Percentiles rank a stretch among this genome's conserved stretches.
Evolutionary conservation across 2,329 filamentous ascomycete genomes (phyloP).

Genomic region (Penicillium aurantiogriseum): DNA sequence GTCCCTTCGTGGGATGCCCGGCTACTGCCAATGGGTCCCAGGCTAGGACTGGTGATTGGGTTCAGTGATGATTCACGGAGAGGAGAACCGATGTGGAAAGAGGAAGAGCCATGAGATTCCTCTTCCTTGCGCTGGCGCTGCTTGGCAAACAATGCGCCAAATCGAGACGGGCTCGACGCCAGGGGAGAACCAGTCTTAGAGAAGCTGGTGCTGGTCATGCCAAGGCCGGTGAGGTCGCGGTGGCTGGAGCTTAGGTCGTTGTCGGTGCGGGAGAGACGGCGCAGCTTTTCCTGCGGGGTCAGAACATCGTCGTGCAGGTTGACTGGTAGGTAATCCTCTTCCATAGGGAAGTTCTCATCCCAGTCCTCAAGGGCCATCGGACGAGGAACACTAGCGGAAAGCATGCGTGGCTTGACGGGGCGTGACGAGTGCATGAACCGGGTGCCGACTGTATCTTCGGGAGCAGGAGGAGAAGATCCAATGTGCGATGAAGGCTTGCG

Average conservation of each 20-base stretch:
- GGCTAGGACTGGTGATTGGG: slow-evolving; percentile 49
- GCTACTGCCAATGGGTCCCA: slow-evolving; percentile 51
- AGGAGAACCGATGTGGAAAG: slow-evolving; percentile 64
- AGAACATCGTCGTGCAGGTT: slow-evolving; percentile 63
- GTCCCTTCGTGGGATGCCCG: slow-evolving; percentile 50
- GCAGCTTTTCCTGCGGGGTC: slow-evolving; percentile 60
- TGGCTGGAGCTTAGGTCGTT: slow-evolving; percentile 49
- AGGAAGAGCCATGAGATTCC: slow-evolving; percentile 48
- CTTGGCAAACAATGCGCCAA: slow-evolving; percentile 58
- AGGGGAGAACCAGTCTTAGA: slow-evolving; percentile 56
- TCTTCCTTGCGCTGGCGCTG: slow-evolving; percentile 53
- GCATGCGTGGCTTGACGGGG: slow-evolving; percentile 56
- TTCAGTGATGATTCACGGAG: slow-evolving; percentile 61
- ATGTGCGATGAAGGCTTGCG: slow-evolving; percentile 55
- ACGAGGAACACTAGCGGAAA: slow-evolving; percentile 61
- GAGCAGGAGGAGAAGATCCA: slow-evolving; percentile 60
- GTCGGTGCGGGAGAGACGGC: slow-evolving; percentile 59
- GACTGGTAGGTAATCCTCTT: slow-evolving; percentile 83
- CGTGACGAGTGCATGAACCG: slow-evolving; percentile 65
- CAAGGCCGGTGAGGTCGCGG: slow-evolving; percentile 52
- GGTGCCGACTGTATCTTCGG: slow-evolving; percentile 66
- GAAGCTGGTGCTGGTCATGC: slow-evolving; percentile 48
- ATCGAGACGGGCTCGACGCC: slow-evolving; percentile 61
- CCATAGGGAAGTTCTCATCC: slow-evolving; percentile 70
- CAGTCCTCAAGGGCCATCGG: slow-evolving; percentile 56